These are phyloP conservation scores for Telfairia occidentalis DNA, from an alignment of 331 rosid genomes.

Conservation along the genomic window DNA sequence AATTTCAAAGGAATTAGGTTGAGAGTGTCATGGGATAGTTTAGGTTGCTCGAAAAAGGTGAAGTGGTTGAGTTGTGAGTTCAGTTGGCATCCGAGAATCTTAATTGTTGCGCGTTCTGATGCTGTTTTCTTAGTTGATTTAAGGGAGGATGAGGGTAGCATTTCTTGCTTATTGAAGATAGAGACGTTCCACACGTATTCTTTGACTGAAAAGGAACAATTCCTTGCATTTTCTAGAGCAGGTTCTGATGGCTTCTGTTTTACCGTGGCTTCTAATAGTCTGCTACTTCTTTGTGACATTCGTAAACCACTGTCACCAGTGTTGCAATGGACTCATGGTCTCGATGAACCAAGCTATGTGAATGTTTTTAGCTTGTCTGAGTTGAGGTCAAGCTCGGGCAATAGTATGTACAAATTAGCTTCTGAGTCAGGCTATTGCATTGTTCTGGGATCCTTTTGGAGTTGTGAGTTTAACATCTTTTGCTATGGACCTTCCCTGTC, in stretches of 20 bases:
- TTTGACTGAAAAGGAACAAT: slow-evolving; percentile 28
- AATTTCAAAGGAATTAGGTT: slow-evolving; percentile 42
- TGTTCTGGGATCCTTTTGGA: slow-evolving; percentile 66
- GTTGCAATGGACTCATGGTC: slow-evolving; percentile 55
- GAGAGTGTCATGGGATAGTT: slow-evolving; percentile 44
- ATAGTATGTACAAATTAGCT: slow-evolving; percentile 34
- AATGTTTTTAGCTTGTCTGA: slow-evolving; percentile 37
- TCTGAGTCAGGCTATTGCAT: slow-evolving; percentile 62
- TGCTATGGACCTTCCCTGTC: slow-evolving; percentile 48
- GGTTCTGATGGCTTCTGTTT: slow-evolving; percentile 41
- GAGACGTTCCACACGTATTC: slow-evolving; percentile 31
- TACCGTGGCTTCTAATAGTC: slow-evolving; percentile 41
- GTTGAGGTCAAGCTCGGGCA: slow-evolving; percentile 44
- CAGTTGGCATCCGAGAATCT: slow-evolving; percentile 64
- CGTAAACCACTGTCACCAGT: slow-evolving; percentile 50
- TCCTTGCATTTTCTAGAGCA: slow-evolving; percentile 41
- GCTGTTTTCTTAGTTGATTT: slow-evolving; percentile 57
- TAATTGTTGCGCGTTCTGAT: slow-evolving; percentile 51
- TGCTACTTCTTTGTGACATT: slow-evolving; percentile 58
- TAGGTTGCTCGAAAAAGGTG: slow-evolving; percentile 1
- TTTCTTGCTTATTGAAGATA: slow-evolving; percentile 44
- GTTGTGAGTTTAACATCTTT: slow-evolving; percentile 41
- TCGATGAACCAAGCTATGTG: slow-evolving; percentile 36
- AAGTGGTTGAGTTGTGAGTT: slow-evolving; percentile 73
- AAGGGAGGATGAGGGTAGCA: slow-evolving; percentile 22